These are phyloP conservation scores for Aspergillus taichungensis DNA, from an alignment of 495 filamentous ascomycete genomes.

Conservation along the genomic window DNA sequence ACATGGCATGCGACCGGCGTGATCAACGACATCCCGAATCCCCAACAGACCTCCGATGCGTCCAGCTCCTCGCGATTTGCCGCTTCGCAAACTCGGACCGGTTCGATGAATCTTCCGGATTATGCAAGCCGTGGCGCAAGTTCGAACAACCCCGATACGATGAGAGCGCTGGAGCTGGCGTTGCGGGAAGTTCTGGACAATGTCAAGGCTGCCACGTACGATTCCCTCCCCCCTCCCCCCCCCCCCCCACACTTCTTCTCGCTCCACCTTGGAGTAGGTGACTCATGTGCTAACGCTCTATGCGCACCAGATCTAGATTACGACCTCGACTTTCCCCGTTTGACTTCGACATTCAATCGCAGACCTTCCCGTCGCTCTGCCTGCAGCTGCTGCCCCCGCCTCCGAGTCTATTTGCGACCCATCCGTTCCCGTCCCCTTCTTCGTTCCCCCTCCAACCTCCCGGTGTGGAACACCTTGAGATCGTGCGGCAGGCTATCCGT, in stretches of 20 bases:
- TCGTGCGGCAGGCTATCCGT: slow-evolving; percentile 54
- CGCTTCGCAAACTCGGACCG: slow-evolving; percentile 33
- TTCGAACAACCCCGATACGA: slow-evolving; percentile 58
- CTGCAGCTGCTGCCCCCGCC: slow-evolving; percentile 73
- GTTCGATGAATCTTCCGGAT: slow-evolving; percentile 43
- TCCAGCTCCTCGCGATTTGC: slow-evolving; percentile 30
- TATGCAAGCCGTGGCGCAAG: slow-evolving; percentile 50
- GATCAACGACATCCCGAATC: slow-evolving; percentile 62
- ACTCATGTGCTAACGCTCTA: neutral
- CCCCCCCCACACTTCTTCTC: neutral
- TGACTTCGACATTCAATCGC: slow-evolving; percentile 70
- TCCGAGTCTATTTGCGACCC: slow-evolving; percentile 61
- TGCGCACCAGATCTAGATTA: slow-evolving; percentile 19
- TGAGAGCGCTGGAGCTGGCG: slow-evolving; percentile 73
- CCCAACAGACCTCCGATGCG: slow-evolving; percentile 26
- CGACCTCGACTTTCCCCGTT: slow-evolving; percentile 51
- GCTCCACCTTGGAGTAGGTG: neutral
- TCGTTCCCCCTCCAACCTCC: slow-evolving; percentile 73
- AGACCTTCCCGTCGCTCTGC: slow-evolving; percentile 74
- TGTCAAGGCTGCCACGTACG: slow-evolving; percentile 73
- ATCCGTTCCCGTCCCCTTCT: slow-evolving; percentile 56
- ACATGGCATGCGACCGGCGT: slow-evolving; percentile 77
- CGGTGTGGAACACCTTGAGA: slow-evolving; percentile 57
- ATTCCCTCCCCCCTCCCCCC: slow-evolving; percentile 3
- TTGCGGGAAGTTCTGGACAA: slow-evolving; percentile 71